Evolutionary conservation across 2,329 filamentous ascomycete genomes (phyloP), one percentile per base, ranked within the genome.

Genomic region (Colletotrichum sp.): DNA sequence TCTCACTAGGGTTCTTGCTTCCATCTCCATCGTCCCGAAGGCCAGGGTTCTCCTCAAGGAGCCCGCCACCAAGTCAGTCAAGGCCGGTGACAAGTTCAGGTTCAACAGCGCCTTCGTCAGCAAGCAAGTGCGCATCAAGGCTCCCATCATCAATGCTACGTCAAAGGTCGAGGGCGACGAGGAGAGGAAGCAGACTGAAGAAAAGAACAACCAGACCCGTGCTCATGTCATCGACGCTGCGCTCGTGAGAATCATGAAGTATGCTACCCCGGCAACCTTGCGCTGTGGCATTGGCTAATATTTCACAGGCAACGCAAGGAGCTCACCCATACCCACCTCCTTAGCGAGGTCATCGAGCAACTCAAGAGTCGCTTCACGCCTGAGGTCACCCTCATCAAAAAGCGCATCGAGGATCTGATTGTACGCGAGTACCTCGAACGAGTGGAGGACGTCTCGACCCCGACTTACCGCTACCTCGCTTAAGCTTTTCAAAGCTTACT

Each of bases 161-260:
- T 98, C 95, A 83, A 97, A 95, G 85, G 94, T 98, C 1, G 96
- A 99, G 85, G 95, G 92, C 68, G 87, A 91, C 78, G 88, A 91
- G 4, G 92, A 94, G 84, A 87, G 92, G 64, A 92, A 92, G 83
- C 91, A 92, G 68, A 96, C 95, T 0, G 93, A 96, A 83, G 91
- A 93, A 80, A 94, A 94, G 87, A 95, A 94, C 78, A 91, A 95
- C 79, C 92, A 95, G 82, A 92, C 91, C 26, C 88, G 95, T 77
- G 90, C 90, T 60, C 93, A 94, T 81, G 90, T 94, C 55, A 91
- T 96, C 28, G 94, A 96, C 80, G 94, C 94, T 9, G 93, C 94
- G 6, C 89, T 96, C 78, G 94, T 96, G 75, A 89, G 95, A 67
- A 96, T 96, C 80, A 96, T 96, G 94, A 96, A 96, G 94, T 96